Percentiles rank a stretch among this genome's conserved stretches.
Evolutionary conservation across 257 asterid species (phyloP).

Genomic region (Lithospermum erythrorhizon): DNA sequence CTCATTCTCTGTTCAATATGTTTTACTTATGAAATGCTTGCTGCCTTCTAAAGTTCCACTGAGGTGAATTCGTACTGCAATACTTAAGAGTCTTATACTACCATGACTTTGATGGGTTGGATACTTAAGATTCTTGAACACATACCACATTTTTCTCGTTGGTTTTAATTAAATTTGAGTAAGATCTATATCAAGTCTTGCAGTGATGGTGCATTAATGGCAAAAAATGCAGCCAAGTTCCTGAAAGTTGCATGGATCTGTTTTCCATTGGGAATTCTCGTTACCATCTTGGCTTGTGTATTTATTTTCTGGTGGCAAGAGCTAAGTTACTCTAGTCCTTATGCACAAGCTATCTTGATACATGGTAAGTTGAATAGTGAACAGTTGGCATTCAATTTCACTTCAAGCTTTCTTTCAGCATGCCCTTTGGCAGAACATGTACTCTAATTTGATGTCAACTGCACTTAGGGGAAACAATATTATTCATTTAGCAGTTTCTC

Average conservation of each 20-base stretch:
- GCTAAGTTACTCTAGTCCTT: slow-evolving; percentile 55
- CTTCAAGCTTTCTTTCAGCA: no score
- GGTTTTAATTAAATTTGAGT: background rate
- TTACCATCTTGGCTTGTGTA: slow-evolving; percentile 47
- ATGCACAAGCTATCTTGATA: slow-evolving; percentile 81
- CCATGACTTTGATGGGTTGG: background rate
- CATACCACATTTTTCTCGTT: background rate
- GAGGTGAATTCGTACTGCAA: background rate
- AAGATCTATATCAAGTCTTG: slow-evolving; percentile 5
- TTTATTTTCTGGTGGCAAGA: slow-evolving; percentile 86
- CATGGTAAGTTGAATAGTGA: slow-evolving; percentile 38
- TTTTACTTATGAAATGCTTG: background rate
- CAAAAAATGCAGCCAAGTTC: slow-evolving; percentile 50
- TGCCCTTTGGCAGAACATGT: background rate
- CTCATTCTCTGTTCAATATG: no score
- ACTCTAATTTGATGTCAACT: background rate
- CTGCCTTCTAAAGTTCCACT: background rate
- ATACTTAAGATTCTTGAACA: background rate
- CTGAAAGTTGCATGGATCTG: slow-evolving; percentile 89
- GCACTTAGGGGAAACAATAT: background rate
- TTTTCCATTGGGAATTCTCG: slow-evolving; percentile 58
- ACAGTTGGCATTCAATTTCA: background rate
- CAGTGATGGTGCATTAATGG: slow-evolving; percentile 57
- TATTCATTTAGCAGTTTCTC: background rate
- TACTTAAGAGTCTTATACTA: background rate